Evolutionary conservation across 345 rosid species (phyloP), one percentile per base, ranked within the genome.

Genomic region (Euphorbia tirucalli): DNA sequence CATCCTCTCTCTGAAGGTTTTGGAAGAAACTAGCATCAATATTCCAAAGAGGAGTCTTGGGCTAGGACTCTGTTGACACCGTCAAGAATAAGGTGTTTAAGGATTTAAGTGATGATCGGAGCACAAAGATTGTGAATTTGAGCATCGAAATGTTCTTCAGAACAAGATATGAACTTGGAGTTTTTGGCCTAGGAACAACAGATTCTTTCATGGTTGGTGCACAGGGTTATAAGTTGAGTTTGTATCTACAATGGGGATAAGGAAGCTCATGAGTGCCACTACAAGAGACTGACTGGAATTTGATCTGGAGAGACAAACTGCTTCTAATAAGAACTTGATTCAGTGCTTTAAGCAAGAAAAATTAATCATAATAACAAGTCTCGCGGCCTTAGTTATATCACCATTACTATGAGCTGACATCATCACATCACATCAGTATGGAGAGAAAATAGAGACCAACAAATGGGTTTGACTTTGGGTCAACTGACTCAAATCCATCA

Each of bases 51-150:
- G 30, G 68, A 16, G 50, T 24, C 24, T 15, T 49, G 6, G 7
- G 35, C 27, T 46, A 22, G 61, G 49, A 49, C 21, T 30, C 50
- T 32, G 61, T 46, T 35, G 0, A n/a, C 16, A 11, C 32, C 18
- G 11, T 59, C n/a, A 41, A 66, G 3, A 19, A 15, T 28, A 6
- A 4, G 24, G 71, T 31, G 21, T 69, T 76, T 31, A 60, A 69
- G 55, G 49, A 61, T 37, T n/a, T 74, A 16, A 61, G 63, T 4
- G 68, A 69, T 41, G 84, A 27, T 32, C 75, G 80, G 82, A 78
- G 71, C 24, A 64, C 52, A 43, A 62, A 62, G 68, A 5, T 8
- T 19, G 73, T 66, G 37, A 72, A 7, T 61, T 75, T 83, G 27
- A 25, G 43, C 11, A 41, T 69, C 3, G 6, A 41, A 58, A 66